Conservation (phyloP, 2,329 filamentous ascomycete species). For the Herpotrichia juniperi region DNA sequence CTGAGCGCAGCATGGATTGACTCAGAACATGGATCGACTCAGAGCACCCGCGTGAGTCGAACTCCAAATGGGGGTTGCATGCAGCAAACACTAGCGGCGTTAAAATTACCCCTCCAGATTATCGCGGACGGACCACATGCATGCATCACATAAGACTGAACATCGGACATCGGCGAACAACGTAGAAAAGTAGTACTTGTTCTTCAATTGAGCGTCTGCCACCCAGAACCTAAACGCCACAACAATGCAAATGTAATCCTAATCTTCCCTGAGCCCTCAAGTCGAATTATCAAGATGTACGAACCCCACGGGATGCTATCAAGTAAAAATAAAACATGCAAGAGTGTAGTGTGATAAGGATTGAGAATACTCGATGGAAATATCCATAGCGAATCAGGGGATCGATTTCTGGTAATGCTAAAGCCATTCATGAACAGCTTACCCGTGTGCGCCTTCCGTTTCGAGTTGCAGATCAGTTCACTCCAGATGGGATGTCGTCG, state of each 20-base stretch:
- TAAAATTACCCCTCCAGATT: no score
- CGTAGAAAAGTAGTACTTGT: not conserved
- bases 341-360: not conserved
- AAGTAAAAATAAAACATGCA: not conserved
- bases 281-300: not conserved
- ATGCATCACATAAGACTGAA: no score
- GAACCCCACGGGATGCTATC: not conserved
- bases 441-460: not conserved
- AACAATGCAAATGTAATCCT: constrained; percentile 1
- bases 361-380: not conserved
- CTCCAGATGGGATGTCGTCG: not conserved
- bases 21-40: no score
- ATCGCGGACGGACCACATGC: no score
- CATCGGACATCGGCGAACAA: no score
- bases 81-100: no score
- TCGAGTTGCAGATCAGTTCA: not conserved
- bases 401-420: not conserved
- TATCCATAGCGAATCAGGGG: not conserved
- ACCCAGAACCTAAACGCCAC: not conserved
- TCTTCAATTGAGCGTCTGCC: not conserved
- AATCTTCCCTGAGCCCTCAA: not conserved
- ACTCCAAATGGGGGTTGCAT: no score
- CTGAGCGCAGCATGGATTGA: constrained; percentile 27
- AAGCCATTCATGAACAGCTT: not conserved
- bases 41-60: constrained; percentile 24